phyloP scores from a whole-genome alignment of 495 filamentous ascomycete genomes.

The Trichoderma erinaceum region DNA sequence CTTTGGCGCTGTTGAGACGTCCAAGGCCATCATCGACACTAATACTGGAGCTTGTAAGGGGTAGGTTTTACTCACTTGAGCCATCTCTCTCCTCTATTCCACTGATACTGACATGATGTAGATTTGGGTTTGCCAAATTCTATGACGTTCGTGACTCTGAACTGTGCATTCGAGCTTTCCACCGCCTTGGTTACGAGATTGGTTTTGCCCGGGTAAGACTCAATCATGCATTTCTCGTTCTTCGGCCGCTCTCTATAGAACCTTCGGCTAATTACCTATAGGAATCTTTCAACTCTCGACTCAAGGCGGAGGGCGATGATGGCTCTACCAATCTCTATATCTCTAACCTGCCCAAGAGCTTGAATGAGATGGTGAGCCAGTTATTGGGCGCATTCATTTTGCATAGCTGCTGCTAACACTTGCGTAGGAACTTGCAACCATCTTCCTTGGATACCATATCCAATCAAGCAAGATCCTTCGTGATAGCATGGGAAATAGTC shows the following conservation, averaged over 20 bases:
- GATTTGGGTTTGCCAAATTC: constrained; percentile 96
- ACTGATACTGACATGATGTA: constrained; percentile 30
- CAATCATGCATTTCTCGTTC: neutral
- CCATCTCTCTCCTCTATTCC: neutral
- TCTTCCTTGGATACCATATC: constrained; percentile 78
- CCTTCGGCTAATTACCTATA: constrained; percentile 28
- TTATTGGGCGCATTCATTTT: neutral
- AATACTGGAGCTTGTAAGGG: constrained; percentile 91
- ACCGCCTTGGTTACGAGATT: constrained; percentile 88
- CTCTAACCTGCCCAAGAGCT: constrained; percentile 84
- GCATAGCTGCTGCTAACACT: constrained; percentile 12
- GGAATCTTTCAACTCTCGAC: constrained; percentile 93
- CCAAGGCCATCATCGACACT: constrained; percentile 95
- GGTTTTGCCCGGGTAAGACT: constrained; percentile 78
- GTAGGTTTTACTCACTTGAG: constrained; percentile 40
- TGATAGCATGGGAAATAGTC: constrained; percentile 81
- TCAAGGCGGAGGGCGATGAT: constrained; percentile 85
- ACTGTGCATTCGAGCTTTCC: constrained; percentile 93
- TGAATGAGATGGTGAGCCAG: constrained; percentile 72
- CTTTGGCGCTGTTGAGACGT: constrained; percentile 86
- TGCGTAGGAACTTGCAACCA: constrained; percentile 59
- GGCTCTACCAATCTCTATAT: constrained; percentile 92
- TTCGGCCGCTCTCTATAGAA: neutral
- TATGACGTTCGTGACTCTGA: constrained; percentile 81
- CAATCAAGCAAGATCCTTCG: constrained; percentile 90